Evolutionary conservation across 1,139 yeast species (phyloP).

Genomic region (Kazachstania sp.): DNA sequence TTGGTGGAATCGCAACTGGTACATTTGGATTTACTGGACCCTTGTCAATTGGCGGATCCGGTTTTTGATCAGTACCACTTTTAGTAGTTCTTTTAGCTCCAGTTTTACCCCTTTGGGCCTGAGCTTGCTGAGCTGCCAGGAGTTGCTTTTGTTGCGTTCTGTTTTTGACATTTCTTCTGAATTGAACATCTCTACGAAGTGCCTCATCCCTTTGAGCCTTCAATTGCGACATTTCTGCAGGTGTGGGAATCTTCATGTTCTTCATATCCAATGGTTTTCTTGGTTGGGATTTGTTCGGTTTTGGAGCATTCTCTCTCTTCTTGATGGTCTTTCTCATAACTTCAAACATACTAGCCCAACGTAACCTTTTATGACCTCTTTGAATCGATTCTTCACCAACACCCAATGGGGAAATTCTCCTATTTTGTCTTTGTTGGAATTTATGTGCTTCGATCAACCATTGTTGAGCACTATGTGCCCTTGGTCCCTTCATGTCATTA

Average conservation of each 20-base stretch:
- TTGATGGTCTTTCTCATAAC: constrained; percentile 87
- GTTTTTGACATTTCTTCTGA: constrained; percentile 29
- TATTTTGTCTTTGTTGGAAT: constrained; percentile 70
- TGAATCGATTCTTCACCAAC: constrained; percentile 87
- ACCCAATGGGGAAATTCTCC: constrained; percentile 85
- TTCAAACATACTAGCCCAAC: constrained; percentile 97
- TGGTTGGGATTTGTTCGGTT: constrained; percentile 41
- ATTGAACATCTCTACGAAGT: constrained; percentile 34
- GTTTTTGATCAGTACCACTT: constrained; percentile 5
- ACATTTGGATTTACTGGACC: neutral
- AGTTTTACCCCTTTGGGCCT: constrained; percentile 12
- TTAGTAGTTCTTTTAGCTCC: constrained; percentile 4
- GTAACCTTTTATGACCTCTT: constrained; percentile 77
- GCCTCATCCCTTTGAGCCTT: constrained; percentile 82
- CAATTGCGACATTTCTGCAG: constrained; percentile 71
- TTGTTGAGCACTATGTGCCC: constrained; percentile 75
- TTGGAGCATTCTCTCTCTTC: constrained; percentile 66
- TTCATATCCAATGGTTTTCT: constrained; percentile 35
- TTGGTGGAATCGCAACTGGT: neutral
- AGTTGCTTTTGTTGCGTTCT: constrained; percentile 24
- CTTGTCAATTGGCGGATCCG: neutral
- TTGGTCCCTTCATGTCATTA: constrained; percentile 78
- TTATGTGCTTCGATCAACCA: constrained; percentile 90
- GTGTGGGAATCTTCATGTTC: constrained; percentile 52
- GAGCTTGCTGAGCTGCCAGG: constrained; percentile 12